A percentile compares a stretch with the other conserved stretches of the same genome.
These are phyloP conservation scores for Nakazawaea ishiwadae DNA, from an alignment of 805 yeast species.

Conservation along the genomic window DNA sequence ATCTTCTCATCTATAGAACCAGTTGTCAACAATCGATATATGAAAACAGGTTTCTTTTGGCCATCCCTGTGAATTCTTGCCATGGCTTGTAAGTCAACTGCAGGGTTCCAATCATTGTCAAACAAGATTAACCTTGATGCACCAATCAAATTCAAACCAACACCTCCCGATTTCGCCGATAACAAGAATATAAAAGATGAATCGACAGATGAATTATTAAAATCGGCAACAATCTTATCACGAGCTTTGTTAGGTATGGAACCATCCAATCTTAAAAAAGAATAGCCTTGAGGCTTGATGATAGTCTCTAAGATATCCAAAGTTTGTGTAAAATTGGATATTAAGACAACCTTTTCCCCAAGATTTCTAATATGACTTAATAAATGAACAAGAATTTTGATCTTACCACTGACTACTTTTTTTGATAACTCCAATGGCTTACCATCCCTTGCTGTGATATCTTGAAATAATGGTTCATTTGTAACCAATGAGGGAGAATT, in stretches of 20 bases:
- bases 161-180: conserved; percentile 91
- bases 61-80: conserved; percentile 95
- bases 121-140: conserved; percentile 81
- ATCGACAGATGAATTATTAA: conserved; percentile 45
- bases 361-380: conserved; percentile 40
- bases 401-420: conserved; percentile 53
- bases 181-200: conserved; percentile 62
- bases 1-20: conserved; percentile 95
- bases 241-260: conserved; percentile 66
- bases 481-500: conserved; percentile 68
- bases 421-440: conserved; percentile 25
- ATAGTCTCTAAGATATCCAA: conserved; percentile 68
- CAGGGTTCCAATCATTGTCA: conserved; percentile 98
- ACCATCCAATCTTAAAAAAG: conserved; percentile 75
- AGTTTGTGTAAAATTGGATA: conserved; percentile 86
- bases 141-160: conserved; percentile 85
- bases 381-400: conserved; percentile 53
- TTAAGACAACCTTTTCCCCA: conserved; percentile 74
- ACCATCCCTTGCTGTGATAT: conserved; percentile 18
- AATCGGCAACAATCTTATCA: conserved; percentile 59
- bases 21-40: conserved; percentile 79
- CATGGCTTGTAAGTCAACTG: conserved; percentile 90
- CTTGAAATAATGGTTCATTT: conserved; percentile 42
- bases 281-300: conserved; percentile 41
- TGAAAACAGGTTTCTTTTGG: conserved; percentile 69